Evolutionary conservation across 164 flowering plant species (phyloP).

Genomic region (Euptelea pleiosperma): DNA sequence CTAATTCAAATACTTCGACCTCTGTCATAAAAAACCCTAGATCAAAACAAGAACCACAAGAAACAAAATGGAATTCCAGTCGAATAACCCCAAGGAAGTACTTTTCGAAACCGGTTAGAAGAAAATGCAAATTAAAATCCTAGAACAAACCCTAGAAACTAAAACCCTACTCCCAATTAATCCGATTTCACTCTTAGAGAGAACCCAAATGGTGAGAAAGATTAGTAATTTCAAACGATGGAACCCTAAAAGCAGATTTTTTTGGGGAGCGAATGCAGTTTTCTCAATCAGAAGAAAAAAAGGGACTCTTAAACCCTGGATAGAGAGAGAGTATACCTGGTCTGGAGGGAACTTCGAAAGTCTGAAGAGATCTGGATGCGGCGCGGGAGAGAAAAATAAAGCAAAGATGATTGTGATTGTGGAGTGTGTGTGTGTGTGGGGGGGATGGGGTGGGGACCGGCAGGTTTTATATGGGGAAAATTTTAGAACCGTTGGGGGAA

Average conservation of each 20-base stretch:
- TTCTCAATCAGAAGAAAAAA: too few species aligned
- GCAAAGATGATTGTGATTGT: too few species aligned
- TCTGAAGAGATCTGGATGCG: background rate
- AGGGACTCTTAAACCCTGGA: too few species aligned
- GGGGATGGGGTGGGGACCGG: too few species aligned
- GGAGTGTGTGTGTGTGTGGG: too few species aligned
- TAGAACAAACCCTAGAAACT: background rate
- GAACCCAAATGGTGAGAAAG: background rate
- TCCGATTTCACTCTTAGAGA: background rate
- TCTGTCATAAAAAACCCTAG: background rate
- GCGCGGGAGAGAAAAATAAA: constrained; percentile 5
- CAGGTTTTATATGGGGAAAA: too few species aligned
- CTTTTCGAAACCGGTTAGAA: too few species aligned
- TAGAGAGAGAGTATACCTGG: background rate
- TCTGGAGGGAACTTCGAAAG: constrained; percentile 6
- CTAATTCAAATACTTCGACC: background rate
- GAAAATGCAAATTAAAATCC: too few species aligned
- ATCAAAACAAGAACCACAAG: background rate
- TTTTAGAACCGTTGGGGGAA: too few species aligned
- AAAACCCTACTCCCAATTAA: background rate
- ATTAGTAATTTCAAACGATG: background rate
- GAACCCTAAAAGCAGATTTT: too few species aligned
- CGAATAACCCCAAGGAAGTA: too few species aligned
- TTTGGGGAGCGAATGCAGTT: too few species aligned
- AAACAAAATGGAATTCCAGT: background rate